Base-by-base conservation (phyloP, 1,284 basidiomycete genomes). In the Fistulinella staudtii region DNA sequence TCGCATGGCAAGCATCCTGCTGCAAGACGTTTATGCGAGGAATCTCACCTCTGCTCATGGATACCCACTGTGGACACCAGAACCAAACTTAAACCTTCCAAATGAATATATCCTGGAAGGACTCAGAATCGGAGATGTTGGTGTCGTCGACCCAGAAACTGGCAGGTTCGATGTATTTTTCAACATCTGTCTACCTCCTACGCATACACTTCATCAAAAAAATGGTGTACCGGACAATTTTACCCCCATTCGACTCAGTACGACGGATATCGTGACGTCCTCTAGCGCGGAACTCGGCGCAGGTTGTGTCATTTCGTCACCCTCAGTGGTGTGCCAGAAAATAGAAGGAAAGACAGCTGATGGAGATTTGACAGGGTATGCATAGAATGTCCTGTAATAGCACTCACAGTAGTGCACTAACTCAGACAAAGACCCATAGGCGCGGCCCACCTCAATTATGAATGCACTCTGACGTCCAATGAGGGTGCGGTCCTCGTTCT, bases 41-140 rank as follows among this genome's bases (percentile, higher is more conserved):
- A 33, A 41, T 22, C 45, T 46, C 4, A 18, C 47, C 18, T 44
- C 45, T 73, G 25, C 35, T 25, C 45, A 45, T 3, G 65, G 60
- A 21, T 58, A 55, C 36, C 55, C 55, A 1, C 18, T 66, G 7
- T 65, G 54, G 55, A 52, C 47, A 4, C 64, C 63, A 29, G 53
- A 57, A n/a, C 56, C 56, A 15, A 41, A 28, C 43, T 44, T 44
- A 20, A 46, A 27, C 14, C 47, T 63, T 15, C 57, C 55, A 9
- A 40, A 48, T 1, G 38, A 40, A 10, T 57, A 66, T 27, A 41
- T 61, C 21, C 41, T 34, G 6, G 41, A 47, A 9, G 54, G 53
- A 22, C 50, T 57, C 13, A 43, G 36, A n/a, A 61, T 66, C n/a
- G 56, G 64, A 7, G 64, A 66, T 42, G 62, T 65, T n/a, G 56